Conservation (phyloP, 1,139 yeast species). For the Sugiyamaella sp. region DNA sequence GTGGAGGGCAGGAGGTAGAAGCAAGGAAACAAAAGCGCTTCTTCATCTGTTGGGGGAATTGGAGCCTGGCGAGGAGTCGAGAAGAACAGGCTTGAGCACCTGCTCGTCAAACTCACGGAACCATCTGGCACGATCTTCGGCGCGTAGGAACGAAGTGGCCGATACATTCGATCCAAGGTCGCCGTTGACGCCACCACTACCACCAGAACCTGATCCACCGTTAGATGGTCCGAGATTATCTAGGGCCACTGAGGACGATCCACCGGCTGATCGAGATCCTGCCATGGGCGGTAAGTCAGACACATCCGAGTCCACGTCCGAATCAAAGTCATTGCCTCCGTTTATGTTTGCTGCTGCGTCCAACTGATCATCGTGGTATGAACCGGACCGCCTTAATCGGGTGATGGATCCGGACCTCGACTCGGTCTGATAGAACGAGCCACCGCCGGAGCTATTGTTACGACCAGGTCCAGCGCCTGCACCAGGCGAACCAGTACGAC, state of each 20-base stretch:
- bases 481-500: conserved; percentile 4
- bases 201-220: neutral
- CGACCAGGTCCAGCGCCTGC: neutral
- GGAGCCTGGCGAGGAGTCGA: conserved; percentile 52
- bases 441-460: conserved; percentile 2
- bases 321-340: conserved; percentile 19
- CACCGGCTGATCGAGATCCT: conserved; percentile 18
- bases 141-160: conserved; percentile 41
- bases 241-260: conserved; percentile 24
- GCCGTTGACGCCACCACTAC: conserved; percentile 22
- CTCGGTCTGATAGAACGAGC: conserved; percentile 1
- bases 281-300: conserved; percentile 42
- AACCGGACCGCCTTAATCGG: conserved; percentile 30
- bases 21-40: neutral
- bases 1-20: neutral
- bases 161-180: conserved; percentile 12
- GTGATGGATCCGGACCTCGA: conserved; percentile 22
- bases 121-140: conserved; percentile 87
- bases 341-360: conserved; percentile 15
- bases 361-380: conserved; percentile 32
- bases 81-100: conserved; percentile 91
- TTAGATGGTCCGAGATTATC: conserved; percentile 25
- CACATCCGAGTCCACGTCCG: conserved; percentile 37
- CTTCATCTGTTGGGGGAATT: conserved; percentile 23
- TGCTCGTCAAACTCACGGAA: conserved; percentile 91